Evolutionary conservation across 192 early-diverging fungal species (phyloP), one percentile per base, ranked within the genome.

Genomic region (Coemansia sp.): DNA sequence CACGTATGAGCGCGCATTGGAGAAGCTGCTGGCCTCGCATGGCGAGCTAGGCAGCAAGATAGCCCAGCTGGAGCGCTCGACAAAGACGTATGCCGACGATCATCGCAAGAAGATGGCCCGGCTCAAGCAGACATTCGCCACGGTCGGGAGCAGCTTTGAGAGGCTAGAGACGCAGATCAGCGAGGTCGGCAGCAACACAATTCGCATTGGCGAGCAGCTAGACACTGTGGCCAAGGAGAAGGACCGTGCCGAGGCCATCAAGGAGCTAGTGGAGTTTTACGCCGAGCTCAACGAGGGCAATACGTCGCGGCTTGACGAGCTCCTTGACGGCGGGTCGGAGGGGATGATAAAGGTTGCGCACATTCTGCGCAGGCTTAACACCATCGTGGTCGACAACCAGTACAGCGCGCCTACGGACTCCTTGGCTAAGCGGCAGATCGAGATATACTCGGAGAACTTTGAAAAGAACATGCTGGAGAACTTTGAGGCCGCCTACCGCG

Each of bases 201-300:
- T 98, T 42, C 87, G 94, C 54, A 96, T 99, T 67, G 95, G 97
- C 60, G 97, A 99, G 73, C 96, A 99, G 82, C 86, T 99, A 40
- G 97, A 99, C 70, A 96, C 91, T 0, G 93, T 97, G 42, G 94
- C 97, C 72, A 94, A 92, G 65, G 96, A 99, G 60, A 83, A 93
- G 60, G 87, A 90, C 62, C 88, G 93, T 2, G 96, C 96, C 0
- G 87, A 90, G 22, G 92, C 97, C 45, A 91, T 94, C 29, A 88
- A 92, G 59, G 94, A 97, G 77, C 79, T 99, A 31, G 91, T 99
- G 38, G 92, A 92, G 64, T 95, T 94, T 76, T 98, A 94, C 79
- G 89, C 94, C 58, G 93, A 97, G 71, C 93, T 98, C 66, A 94
- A 94, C 59, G 84, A 87, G 20, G 94, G 91, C 9, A 82, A 87